Base-by-base conservation (phyloP, 768 basidiomycete species). In the Xerocomus spinulosus region DNA sequence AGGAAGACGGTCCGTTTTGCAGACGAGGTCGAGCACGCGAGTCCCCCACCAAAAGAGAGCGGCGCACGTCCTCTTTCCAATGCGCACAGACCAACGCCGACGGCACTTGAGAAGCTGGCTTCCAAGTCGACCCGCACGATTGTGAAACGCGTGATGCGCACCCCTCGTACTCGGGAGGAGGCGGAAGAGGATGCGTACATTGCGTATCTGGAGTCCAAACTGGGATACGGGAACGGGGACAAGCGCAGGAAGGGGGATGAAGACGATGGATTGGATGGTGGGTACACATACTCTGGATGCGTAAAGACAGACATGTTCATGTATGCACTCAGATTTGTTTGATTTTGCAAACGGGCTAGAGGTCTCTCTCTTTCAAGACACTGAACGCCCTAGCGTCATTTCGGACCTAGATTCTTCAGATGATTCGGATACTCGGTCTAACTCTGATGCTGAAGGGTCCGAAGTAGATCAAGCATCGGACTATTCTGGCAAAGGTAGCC, bases 181-280 rank as follows among this genome's bases (percentile, higher is more conserved):
- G 67, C 73, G 25, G 77, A 85, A 28, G 94, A 98, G 56, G 92
- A 94, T 58, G 76, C 77, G 0, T 91, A 94, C 60, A 96, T 97
- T 36, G 76, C 82, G 0, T 83, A 87, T 68, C 70, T 96, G 10
- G 94, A 97, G 64, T 72, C 76, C 0, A 85, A 83, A 63, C 76
- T 96, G 15, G 83, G 87, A 3, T 73, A 83, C 36, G 10, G 56
- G 42, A 64, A 29, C 70, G 75, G 48, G 61, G 69, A 37, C 66
- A 72, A 48, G 69, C 74, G 76, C 52, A 75, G 64, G 15, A 73
- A 68, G 21, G 70, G 67, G 0, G 62, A 74, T 28, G 84, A 82
- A 32, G 81, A 80, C 2, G 94, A 97, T 66, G 93, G 92, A 4
- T 69, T 96, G 14, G 89, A 85, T 57, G 94, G 94, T 92, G 60